phyloP scores from a whole-genome alignment of 106 monocot genomes.

The Phalaenopsis aphrodite region DNA sequence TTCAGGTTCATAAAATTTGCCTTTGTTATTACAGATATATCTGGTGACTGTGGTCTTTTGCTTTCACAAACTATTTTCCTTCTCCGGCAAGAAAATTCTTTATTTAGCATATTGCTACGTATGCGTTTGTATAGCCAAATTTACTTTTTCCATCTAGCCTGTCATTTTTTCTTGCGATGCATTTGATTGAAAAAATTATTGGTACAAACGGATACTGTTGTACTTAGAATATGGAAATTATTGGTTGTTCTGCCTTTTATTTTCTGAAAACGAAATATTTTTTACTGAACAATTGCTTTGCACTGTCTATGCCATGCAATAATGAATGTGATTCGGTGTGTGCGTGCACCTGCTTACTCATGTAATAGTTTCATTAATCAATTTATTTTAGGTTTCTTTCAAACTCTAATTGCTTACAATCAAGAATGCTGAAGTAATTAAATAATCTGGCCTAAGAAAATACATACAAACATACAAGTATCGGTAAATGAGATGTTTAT shows the following conservation, averaged over 20 bases:
- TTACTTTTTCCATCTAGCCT: background rate
- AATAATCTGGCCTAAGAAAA: background rate
- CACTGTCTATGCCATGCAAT: background rate
- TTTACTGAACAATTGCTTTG: background rate
- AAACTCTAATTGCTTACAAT: background rate
- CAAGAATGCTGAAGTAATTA: background rate
- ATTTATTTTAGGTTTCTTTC: background rate
- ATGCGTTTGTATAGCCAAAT: background rate
- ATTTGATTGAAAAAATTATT: background rate
- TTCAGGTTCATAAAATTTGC: slow-evolving; percentile 52
- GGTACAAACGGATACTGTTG: background rate
- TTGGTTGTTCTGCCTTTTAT: background rate
- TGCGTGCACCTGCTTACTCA: background rate
- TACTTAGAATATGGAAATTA: background rate
- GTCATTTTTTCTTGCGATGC: background rate
- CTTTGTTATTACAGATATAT: background rate
- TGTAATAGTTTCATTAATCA: background rate
- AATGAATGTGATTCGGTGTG: background rate
- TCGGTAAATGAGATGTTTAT: too few species aligned
- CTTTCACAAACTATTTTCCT: background rate
- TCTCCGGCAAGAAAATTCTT: background rate
- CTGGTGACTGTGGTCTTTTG: background rate
- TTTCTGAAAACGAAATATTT: background rate
- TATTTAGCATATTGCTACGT: background rate
- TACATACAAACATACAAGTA: too few species aligned